Evolutionary conservation across 1,139 yeast genomes (phyloP).

Genomic region (Lodderomyces oxycetoniae): DNA sequence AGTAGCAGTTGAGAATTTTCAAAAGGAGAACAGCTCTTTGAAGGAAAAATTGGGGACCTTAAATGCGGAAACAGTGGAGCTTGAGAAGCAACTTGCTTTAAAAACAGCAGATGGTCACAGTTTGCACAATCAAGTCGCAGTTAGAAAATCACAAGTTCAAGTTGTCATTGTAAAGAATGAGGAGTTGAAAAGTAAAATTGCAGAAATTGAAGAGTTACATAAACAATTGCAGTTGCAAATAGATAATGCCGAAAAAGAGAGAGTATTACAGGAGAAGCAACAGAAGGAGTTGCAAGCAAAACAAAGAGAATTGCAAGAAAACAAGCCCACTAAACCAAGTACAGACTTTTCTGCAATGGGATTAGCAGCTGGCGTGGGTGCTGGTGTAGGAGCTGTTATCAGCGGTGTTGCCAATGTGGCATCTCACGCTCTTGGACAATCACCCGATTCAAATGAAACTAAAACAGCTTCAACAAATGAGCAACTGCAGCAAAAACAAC

Average conservation of each 20-base stretch:
- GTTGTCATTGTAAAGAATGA: slow-evolving; percentile 56
- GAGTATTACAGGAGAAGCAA: slow-evolving; percentile 25
- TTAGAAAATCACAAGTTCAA: slow-evolving; percentile 65
- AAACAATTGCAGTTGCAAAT: slow-evolving; percentile 23
- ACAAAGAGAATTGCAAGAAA: slow-evolving; percentile 14
- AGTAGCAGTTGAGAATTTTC: slow-evolving; percentile 56
- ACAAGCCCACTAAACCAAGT: slow-evolving; percentile 18
- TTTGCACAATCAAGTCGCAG: slow-evolving; percentile 58
- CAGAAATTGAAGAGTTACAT: slow-evolving; percentile 26
- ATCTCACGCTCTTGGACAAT: slow-evolving; percentile 6
- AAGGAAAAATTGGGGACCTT: slow-evolving; percentile 64
- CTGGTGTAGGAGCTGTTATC: slow-evolving; percentile 11
- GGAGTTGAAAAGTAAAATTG: slow-evolving; percentile 30
- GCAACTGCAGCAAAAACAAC: no score
- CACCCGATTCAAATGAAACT: background rate
- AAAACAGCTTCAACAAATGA: background rate
- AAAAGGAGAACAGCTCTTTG: slow-evolving; percentile 57
- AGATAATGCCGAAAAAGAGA: slow-evolving; percentile 21
- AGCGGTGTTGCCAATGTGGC: slow-evolving; percentile 19
- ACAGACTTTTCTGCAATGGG: slow-evolving; percentile 10
- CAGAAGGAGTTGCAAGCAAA: slow-evolving; percentile 24
- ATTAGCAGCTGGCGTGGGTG: slow-evolving; percentile 16
- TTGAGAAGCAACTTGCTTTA: slow-evolving; percentile 52
- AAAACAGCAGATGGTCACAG: slow-evolving; percentile 49
- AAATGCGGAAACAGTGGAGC: slow-evolving; percentile 62